Evolutionary conservation across 352 stramenopile species (phyloP).

Genomic region (Pythium dissimile): DNA sequence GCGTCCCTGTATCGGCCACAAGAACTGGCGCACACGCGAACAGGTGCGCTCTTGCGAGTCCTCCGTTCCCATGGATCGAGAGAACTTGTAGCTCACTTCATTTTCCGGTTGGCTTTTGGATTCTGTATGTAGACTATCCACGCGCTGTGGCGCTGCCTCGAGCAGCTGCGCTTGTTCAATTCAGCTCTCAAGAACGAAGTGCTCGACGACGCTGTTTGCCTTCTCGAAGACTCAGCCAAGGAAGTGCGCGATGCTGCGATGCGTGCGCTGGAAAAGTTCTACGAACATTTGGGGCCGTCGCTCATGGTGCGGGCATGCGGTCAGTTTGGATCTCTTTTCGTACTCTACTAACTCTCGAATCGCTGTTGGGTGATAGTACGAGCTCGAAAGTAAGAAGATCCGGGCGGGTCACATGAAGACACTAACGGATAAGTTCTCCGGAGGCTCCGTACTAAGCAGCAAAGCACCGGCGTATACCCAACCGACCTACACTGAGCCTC

Average conservation of each 20-base stretch:
- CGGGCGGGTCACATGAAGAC: constrained; percentile 73
- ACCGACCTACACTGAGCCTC: neutral
- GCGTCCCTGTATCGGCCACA: constrained; percentile 47
- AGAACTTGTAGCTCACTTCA: neutral
- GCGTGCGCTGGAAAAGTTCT: constrained; percentile 67
- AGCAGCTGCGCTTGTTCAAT: constrained; percentile 45
- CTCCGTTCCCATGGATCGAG: neutral
- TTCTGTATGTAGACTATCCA: constrained; percentile 41
- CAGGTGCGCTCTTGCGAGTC: constrained; percentile 33
- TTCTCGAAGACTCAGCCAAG: constrained; percentile 81
- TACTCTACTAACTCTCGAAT: neutral
- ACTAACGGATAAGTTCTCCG: constrained; percentile 50
- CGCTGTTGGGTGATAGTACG: constrained; percentile 39
- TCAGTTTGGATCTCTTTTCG: neutral
- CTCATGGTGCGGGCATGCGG: constrained; percentile 45
- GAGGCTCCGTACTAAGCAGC: neutral
- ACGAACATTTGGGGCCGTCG: constrained; percentile 57
- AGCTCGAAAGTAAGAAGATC: constrained; percentile 75
- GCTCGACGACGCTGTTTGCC: constrained; percentile 54
- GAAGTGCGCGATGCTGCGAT: constrained; percentile 79
- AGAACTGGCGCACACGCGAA: constrained; percentile 83
- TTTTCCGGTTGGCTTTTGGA: neutral
- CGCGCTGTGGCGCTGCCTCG: constrained; percentile 61
- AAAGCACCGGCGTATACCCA: neutral
- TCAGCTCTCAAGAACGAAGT: constrained; percentile 49